Evolutionary conservation across 345 rosid species (phyloP).

Genomic region (Lepidium didymum): DNA sequence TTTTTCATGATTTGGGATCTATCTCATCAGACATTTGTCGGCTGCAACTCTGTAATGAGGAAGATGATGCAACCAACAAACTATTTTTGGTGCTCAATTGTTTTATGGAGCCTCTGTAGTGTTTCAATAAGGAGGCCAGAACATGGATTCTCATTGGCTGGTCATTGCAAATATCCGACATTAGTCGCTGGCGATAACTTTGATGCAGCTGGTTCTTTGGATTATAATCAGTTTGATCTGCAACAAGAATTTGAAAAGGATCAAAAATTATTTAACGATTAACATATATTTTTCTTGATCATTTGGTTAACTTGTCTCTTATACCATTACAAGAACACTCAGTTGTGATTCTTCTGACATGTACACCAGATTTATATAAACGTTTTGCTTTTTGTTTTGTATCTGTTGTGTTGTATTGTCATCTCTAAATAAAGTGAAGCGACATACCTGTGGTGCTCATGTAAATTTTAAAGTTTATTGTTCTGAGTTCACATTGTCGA

Average conservation of each 20-base stretch:
- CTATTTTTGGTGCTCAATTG: background rate
- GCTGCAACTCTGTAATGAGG: slow-evolving; percentile 87
- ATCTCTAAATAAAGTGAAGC: too few relatives aligned
- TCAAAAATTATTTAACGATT: too few relatives aligned
- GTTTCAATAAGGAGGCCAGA: slow-evolving; percentile 9
- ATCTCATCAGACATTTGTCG: slow-evolving; percentile 89
- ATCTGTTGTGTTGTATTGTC: too few relatives aligned
- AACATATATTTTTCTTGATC: too few relatives aligned
- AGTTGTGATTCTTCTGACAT: too few relatives aligned
- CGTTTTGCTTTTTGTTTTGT: too few relatives aligned
- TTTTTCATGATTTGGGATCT: slow-evolving; percentile 34
- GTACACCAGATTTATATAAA: too few relatives aligned
- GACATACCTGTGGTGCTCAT: too few relatives aligned
- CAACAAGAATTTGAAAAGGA: slow-evolving; percentile 63
- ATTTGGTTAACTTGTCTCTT: too few relatives aligned
- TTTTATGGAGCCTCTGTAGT: background rate
- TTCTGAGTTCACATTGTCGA: too few relatives aligned
- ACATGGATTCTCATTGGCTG: slow-evolving; percentile 40
- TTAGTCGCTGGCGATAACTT: slow-evolving; percentile 35
- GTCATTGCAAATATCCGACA: slow-evolving; percentile 51
- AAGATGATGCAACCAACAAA: slow-evolving; percentile 94
- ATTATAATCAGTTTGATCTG: slow-evolving; percentile 60
- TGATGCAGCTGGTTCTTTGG: slow-evolving; percentile 44
- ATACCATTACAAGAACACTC: too few relatives aligned
- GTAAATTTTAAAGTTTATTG: too few relatives aligned